Evolutionary conservation across 139 green algal species (phyloP), one percentile per base, ranked within the genome.

Genomic region (Chlamydomonas schloesseri): DNA sequence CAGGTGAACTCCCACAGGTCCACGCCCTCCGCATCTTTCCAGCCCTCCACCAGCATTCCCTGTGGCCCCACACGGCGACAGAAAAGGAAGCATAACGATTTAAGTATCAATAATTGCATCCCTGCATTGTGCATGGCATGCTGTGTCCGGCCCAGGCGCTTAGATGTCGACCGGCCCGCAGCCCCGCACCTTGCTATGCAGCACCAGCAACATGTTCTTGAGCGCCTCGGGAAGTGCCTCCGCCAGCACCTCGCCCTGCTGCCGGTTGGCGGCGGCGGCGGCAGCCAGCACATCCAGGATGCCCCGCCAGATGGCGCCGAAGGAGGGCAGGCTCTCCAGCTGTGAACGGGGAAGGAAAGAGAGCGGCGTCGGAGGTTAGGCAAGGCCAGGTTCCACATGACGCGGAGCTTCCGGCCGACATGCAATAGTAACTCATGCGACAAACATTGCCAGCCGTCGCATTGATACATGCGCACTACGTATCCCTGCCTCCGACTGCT

Each of bases 121-220:
- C n/a, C n/a, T n/a, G n/a, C n/a, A n/a, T n/a, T n/a, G n/a, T n/a
- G n/a, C n/a, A n/a, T n/a, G n/a, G n/a, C n/a, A n/a, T n/a, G n/a
- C n/a, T n/a, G n/a, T n/a, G n/a, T n/a, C n/a, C n/a, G n/a, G n/a
- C n/a, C n/a, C n/a, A n/a, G n/a, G n/a, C n/a, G n/a, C n/a, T n/a
- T n/a, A n/a, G n/a, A n/a, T n/a, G n/a, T n/a, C n/a, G n/a, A n/a
- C n/a, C n/a, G n/a, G n/a, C n/a, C n/a, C n/a, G n/a, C n/a, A n/a
- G n/a, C n/a, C 29, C 42, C 90, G 42, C 77, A 93, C 96, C 24
- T 92, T 92, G 8, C 83, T 82, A 29, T 93, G 90, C 94, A 99
- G 94, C 74, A 99, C 97, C 69, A 99, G 92, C 50, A 99, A 87
- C 92, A 99, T 95, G 91, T 99, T 99, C 92, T 99, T 99, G 21